Evolutionary conservation across 1,139 yeast species (phyloP).

Genomic region (Insectozyma bohioensis): DNA sequence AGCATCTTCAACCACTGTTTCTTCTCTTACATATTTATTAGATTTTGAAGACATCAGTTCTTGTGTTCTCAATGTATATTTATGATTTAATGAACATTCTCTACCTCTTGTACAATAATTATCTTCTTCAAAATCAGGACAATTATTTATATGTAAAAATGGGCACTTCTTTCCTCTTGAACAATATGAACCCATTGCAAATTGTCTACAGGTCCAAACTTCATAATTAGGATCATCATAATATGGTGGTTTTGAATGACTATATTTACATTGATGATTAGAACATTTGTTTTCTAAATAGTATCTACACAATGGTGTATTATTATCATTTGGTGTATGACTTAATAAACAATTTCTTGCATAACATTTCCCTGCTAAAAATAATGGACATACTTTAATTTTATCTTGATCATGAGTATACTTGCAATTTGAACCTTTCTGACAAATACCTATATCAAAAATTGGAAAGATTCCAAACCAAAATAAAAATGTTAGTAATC

Average conservation of each 20-base stretch:
- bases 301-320: conserved; percentile 66
- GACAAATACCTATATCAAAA: conserved; percentile 46
- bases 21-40: conserved; percentile 17
- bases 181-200: conserved; percentile 71
- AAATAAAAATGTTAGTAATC: conserved; percentile 18
- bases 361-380: conserved; percentile 47
- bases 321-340: conserved; percentile 59
- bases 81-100: conserved; percentile 51
- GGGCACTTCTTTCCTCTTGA: conserved; percentile 58
- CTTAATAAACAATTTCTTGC: conserved; percentile 53
- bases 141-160: conserved; percentile 56
- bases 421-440: conserved; percentile 51
- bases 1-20: conserved; percentile 19
- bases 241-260: conserved; percentile 37
- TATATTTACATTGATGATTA: conserved; percentile 54
- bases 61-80: conserved; percentile 31
- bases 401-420: conserved; percentile 53
- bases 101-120: conserved; percentile 55
- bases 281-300: conserved; percentile 52
- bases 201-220: conserved; percentile 60
- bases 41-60: conserved; percentile 22
- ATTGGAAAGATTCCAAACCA: conserved; percentile 23
- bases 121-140: conserved; percentile 69
- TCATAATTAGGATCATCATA: conserved; percentile 42
- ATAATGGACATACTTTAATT: conserved; percentile 56